phyloP scores from a whole-genome alignment of 1,284 basidiomycete species.

The Fomitopsis pinicola region DNA sequence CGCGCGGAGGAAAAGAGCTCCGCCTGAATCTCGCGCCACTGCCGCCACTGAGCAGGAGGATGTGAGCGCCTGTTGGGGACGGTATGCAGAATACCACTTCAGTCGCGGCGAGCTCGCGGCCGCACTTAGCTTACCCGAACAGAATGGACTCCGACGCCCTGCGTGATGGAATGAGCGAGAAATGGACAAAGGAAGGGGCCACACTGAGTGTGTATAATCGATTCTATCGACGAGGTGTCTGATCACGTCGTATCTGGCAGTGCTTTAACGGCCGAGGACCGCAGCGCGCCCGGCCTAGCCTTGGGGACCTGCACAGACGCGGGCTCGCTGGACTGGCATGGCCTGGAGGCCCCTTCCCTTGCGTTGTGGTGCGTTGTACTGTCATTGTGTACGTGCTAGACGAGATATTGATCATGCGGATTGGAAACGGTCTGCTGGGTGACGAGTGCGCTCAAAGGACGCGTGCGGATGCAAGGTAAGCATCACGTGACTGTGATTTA shows the following conservation, averaged over 20 bases:
- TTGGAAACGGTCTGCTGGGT: background rate
- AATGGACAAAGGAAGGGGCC: background rate
- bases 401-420: constrained; percentile 7
- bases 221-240: background rate
- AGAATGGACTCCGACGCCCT: background rate
- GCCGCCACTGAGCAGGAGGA: background rate
- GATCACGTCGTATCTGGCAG: constrained; percentile 2
- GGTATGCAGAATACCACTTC: constrained; percentile 2
- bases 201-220: background rate
- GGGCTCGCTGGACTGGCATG: background rate
- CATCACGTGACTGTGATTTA: constrained; percentile 14
- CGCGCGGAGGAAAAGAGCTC: background rate
- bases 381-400: background rate
- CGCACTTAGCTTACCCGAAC: background rate
- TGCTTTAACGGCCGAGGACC: background rate
- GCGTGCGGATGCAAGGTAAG: constrained; percentile 8
- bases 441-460: constrained; percentile 2
- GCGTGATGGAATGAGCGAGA: background rate
- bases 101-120: background rate
- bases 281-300: background rate
- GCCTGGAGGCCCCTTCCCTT: background rate
- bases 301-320: background rate
- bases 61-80: background rate
- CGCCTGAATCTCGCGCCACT: background rate
- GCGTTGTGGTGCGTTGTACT: background rate